phyloP scores from a whole-genome alignment of 1,284 basidiomycete genomes.

The Microbotryomycetes sp. region DNA sequence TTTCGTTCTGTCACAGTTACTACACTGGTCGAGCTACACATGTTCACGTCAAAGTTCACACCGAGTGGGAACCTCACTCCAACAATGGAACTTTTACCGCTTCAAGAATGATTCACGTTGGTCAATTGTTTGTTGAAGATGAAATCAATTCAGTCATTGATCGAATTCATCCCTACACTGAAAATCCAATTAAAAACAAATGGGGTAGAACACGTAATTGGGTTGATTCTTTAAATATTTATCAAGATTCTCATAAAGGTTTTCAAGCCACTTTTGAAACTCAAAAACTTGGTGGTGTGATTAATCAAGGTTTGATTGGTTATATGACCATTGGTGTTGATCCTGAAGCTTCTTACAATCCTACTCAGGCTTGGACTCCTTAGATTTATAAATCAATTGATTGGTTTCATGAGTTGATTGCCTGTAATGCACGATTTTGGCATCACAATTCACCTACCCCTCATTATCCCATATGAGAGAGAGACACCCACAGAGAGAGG shows the following conservation, averaged over 20 bases:
- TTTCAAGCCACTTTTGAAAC: slow-evolving; percentile 46
- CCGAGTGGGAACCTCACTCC: slow-evolving; percentile 42
- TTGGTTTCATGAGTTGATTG: no score
- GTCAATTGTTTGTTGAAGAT: slow-evolving; percentile 49
- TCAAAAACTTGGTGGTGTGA: slow-evolving; percentile 44
- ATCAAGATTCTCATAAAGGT: slow-evolving; percentile 43
- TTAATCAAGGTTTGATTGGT: slow-evolving; percentile 46
- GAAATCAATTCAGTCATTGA: slow-evolving; percentile 43
- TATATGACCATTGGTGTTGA: slow-evolving; percentile 46
- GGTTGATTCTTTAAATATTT: slow-evolving; percentile 46
- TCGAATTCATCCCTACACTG: slow-evolving; percentile 42
- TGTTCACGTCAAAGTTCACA: slow-evolving; percentile 46
- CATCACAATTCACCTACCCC: no score
- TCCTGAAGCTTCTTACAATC: neutral
- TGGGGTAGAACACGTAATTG: slow-evolving; percentile 47
- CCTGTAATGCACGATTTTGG: no score
- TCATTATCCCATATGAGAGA: no score
- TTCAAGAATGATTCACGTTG: slow-evolving; percentile 43
- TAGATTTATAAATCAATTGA: no score
- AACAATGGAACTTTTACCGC: slow-evolving; percentile 43
- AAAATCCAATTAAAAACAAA: slow-evolving; percentile 43
- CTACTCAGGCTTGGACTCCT: neutral
- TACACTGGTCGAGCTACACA: slow-evolving; percentile 37
- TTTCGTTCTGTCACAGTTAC: slow-evolving; percentile 17
- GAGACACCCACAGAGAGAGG: no score